Evolutionary conservation across 2,329 filamentous ascomycete species (phyloP), one percentile per base, ranked within the genome.

Genomic region (Diplocarpon rosae): DNA sequence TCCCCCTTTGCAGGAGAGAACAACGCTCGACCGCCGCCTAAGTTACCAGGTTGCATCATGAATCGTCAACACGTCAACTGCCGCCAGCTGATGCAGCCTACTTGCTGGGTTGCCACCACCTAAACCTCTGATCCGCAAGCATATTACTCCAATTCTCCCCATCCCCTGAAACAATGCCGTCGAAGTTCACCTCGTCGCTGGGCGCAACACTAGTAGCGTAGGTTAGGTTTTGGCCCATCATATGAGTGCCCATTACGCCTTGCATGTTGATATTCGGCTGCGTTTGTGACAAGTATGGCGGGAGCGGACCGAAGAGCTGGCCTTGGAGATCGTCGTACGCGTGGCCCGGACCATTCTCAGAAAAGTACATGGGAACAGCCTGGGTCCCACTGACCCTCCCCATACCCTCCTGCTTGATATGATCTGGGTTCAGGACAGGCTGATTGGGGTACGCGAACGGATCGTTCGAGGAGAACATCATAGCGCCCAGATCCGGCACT

Each of bases 381-480:
- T 44, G 49, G 27, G 49, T 42, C 13, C 38, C 39, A 28, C 45
- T 42, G 20, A 49, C 35, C 28, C 46, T 39, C 0, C 38, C 44
- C 2, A 47, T 33, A 27, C 52, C 47, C 30, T 57, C 57, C 40
- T 56, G 53, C 38, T 60, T 62, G 17, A 51, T 64, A 53, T 62
- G 67, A 9, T 69, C 69, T 33, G 75, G 67, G 53, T 76, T 70
- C 66, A 82, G 79, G 67, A 83, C 76, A 0, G 83, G 79, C 52
- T 86, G 83, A 56, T 82, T 86, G 0, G 59, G 84, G 56, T 90
- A 92, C 0, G 80, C 82, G 51, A 90, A 83, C 0, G 85, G 83
- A 55, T 90, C 84, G 29, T 76, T 73, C 0, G 83, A 82, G 1
- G 83, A 80, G 57, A 90, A 90, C 81, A 90, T 88, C 66, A 89